These are phyloP conservation scores for Gossypioides kirkii DNA, from an alignment of 345 rosid genomes.

Conservation along the genomic window DNA sequence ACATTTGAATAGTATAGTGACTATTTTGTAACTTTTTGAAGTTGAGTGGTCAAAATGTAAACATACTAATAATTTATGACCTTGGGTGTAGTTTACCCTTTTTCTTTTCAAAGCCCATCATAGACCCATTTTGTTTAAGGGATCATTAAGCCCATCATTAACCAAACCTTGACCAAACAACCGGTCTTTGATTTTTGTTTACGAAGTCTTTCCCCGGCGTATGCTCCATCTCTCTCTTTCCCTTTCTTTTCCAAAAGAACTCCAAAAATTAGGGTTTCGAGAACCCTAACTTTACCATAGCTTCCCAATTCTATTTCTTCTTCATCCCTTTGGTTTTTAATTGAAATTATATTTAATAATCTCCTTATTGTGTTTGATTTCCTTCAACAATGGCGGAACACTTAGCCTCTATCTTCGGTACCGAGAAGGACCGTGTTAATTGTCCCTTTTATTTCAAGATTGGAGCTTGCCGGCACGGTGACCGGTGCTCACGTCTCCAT, in stretches of 20 bases:
- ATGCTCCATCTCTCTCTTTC: not conserved
- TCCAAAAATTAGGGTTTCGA: not conserved
- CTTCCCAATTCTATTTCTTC: not conserved
- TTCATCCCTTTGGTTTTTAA: not conserved
- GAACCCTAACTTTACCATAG: not conserved
- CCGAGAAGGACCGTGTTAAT: conserved; percentile 83
- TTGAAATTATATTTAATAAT: not conserved
- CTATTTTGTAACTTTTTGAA: no score
- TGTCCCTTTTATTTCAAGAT: conserved; percentile 88
- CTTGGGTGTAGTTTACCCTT: no score
- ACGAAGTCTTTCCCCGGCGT: no score
- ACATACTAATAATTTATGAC: no score
- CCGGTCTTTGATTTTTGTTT: no score
- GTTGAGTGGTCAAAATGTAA: no score
- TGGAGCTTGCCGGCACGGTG: conserved; percentile 91
- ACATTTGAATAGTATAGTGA: no score
- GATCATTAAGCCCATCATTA: no score
- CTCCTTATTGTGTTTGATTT: not conserved
- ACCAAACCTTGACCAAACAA: no score
- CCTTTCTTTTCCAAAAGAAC: not conserved
- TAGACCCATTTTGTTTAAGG: no score
- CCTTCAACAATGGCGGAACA: conserved; percentile 74
- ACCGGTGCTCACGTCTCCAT: conserved; percentile 82
- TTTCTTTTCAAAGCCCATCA: no score
- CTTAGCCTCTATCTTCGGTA: conserved; percentile 83